Evolutionary conservation across 2,329 filamentous ascomycete species (phyloP).

Genomic region (Cercospora sp.): DNA sequence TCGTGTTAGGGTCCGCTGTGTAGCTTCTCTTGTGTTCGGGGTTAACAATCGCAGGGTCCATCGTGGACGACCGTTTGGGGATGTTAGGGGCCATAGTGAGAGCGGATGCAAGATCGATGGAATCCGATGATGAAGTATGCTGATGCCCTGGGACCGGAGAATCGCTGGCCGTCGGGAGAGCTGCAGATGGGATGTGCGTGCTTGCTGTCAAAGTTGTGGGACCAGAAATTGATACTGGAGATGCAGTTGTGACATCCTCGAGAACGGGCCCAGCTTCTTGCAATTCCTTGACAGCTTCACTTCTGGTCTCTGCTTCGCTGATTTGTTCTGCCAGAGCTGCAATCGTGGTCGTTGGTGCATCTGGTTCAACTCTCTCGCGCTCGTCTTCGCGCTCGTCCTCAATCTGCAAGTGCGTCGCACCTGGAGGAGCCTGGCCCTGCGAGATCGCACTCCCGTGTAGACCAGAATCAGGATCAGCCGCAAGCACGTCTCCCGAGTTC

Average conservation of each 20-base stretch:
- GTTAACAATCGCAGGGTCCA: background rate
- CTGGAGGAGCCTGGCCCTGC: background rate
- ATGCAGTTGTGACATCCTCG: background rate
- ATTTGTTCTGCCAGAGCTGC: constrained; percentile 10
- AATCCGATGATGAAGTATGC: background rate
- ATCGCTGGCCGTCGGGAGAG: background rate
- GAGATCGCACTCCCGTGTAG: background rate
- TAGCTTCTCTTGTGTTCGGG: background rate
- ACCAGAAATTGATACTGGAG: background rate
- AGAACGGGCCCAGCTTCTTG: constrained; percentile 4
- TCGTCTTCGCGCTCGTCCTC: background rate
- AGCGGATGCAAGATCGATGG: background rate
- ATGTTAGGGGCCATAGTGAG: background rate
- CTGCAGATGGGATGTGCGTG: constrained; percentile 2
- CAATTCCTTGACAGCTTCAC: constrained; percentile 7
- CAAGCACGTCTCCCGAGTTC: background rate
- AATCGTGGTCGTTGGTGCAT: background rate
- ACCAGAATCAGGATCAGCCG: background rate
- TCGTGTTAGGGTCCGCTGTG: background rate
- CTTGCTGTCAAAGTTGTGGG: background rate
- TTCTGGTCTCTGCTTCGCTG: constrained; percentile 10
- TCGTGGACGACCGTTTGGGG: background rate
- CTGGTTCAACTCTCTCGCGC: background rate
- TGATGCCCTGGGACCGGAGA: background rate
- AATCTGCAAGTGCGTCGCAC: background rate